Base-by-base conservation (phyloP, 768 basidiomycete species). In the Brasilioporus rufonigricans region DNA sequence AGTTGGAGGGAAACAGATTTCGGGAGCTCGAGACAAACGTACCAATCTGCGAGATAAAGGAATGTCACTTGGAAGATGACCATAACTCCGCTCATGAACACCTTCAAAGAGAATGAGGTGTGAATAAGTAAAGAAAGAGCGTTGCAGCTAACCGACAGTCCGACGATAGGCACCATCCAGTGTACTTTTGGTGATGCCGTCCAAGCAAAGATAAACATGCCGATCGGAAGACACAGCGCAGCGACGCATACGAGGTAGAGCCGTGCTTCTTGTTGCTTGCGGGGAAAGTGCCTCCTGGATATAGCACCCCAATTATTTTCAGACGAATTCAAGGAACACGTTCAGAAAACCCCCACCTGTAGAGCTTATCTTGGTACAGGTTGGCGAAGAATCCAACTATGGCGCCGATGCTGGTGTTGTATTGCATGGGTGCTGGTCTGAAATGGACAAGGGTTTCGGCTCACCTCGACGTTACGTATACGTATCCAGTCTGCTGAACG, bases 181-280 rank as follows among this genome's bases (percentile, higher is more conserved):
- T 77, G 81, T 14, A 88, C 74, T 3, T 57, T 61, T 0, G 78
- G 61, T 52, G 77, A 82, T 16, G 82, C 79, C 21, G 84, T 82
- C 82, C 85, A 89, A 0, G 84, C 87, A 60, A 84, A 89, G 16
- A 89, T 80, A 66, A 88, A 82, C 77, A 87, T 83, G 27, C 78
- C 78, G 1, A 74, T 56, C 0, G 85, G 85, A 52, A 85, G 71
- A 6, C 81, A 64, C 23, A 86, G 43, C 0, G 76, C 83, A 1
- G 81, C 83, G 23, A 73, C 63, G 63, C 84, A 83, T 26, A 82
- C 76, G 18, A 73, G 62, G 52, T 82, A 84, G 19, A 88, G 63
- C 8, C 86, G 77, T 0, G 86, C 86, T 69, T 87, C 86, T 10
- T 74, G 76, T 5, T 77, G 65, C 50, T 44, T 68, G n/a, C 7